phyloP scores from a whole-genome alignment of 495 filamentous ascomycete species.

The Podospora comata region DNA sequence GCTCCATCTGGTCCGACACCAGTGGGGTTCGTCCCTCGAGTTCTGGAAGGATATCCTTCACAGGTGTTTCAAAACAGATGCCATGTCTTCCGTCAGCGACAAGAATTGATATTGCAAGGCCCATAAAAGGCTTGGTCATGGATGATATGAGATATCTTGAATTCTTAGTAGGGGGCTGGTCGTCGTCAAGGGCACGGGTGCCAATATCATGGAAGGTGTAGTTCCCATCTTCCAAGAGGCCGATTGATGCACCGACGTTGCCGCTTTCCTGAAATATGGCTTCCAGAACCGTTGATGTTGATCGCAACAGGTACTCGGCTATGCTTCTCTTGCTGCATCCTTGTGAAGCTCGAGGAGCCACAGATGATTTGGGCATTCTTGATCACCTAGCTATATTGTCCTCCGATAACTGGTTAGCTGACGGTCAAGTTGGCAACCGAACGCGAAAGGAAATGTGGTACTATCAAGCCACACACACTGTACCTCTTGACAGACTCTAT shows the following conservation, averaged over 20 bases:
- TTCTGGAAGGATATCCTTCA: constrained; percentile 15
- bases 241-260: constrained; percentile 13
- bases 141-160: constrained; percentile 40
- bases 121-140: constrained; percentile 39
- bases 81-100: constrained; percentile 29
- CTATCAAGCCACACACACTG: no score
- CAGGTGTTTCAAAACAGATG: constrained; percentile 20
- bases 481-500: no score
- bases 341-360: not conserved
- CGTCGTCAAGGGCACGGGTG: not conserved
- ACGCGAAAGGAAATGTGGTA: no score
- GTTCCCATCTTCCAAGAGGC: constrained; percentile 1
- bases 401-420: no score
- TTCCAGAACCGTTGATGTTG: not conserved
- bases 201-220: constrained; percentile 9
- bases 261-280: constrained; percentile 5
- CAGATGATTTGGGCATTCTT: not conserved
- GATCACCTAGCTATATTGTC: no score
- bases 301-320: not conserved
- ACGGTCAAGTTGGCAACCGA: no score
- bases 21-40: constrained; percentile 7
- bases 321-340: not conserved
- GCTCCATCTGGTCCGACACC: not conserved
- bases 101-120: constrained; percentile 35
- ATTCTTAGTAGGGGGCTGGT: constrained; percentile 22